Evolutionary conservation across 2,329 filamentous ascomycete genomes (phyloP), one percentile per base, ranked within the genome.

Genomic region (Neophaeococcomyces mojaviensis): DNA sequence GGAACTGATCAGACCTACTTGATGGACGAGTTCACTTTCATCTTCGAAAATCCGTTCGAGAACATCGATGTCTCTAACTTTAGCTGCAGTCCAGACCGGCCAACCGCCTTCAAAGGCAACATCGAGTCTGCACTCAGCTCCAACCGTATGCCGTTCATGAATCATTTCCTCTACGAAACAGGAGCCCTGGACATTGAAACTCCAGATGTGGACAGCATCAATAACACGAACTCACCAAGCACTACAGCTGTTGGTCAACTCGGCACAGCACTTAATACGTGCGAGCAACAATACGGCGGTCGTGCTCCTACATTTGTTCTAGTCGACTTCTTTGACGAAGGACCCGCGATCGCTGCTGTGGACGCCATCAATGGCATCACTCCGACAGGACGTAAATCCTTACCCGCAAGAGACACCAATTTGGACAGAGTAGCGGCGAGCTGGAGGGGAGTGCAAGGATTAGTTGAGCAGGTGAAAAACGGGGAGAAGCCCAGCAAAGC

Each of bases 321-420:
- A 8, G 84, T 90, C 1, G 86, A 94, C 64, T 90, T 88, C 63
- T 88, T 82, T 63, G 82, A 86, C 61, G 72, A 81, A 49, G 86
- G 82, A 0, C 79, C 82, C 0, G 77, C 84, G 26, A 78, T 92
- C 45, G 69, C 72, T 5, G 81, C 81, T 0, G 81, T 84, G 2
- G 86, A 92, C 64, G 64, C 58, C 37, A 63, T 88, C 58, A 90
- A 90, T 61, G 66, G 68, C 3, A 68, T 78, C 8, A 44, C 41
- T 13, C 41, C 41, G n/a, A 37, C 33, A 2, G 74, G 73, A 9
- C 64, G 73, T 31, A 64, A 55, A 41, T 51, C 62, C 7, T 51
- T 64, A 5, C 61, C 63, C 4, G 41, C 51, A 8, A 50, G 52
- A 42, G 60, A 58, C 18, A 56, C 59, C 7, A 62, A 56, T 36